Conservation (phyloP, 1,284 basidiomycete genomes). For the Hemileia vastatrix region DNA sequence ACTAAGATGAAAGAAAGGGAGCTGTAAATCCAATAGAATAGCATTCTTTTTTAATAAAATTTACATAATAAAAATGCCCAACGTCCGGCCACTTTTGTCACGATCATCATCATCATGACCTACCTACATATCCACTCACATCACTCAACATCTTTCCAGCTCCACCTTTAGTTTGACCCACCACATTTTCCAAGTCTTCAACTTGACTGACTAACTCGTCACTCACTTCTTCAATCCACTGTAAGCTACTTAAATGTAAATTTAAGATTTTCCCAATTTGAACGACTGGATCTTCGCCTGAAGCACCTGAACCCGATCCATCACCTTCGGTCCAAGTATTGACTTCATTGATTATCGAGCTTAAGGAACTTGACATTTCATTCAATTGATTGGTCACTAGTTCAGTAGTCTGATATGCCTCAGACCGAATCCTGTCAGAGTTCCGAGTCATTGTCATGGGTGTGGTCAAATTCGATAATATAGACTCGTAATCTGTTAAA, state of each 20-base stretch:
- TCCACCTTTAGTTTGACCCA: constrained; percentile 15
- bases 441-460: constrained; percentile 9
- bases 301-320: not conserved
- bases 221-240: constrained; percentile 60
- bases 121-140: too few species aligned
- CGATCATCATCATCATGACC: too few species aligned
- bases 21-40: too few species aligned
- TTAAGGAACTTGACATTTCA: constrained; percentile 76
- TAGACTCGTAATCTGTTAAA: constrained; percentile 77
- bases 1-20: too few species aligned
- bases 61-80: too few species aligned
- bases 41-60: too few species aligned
- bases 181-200: constrained; percentile 24
- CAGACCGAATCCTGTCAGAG: constrained; percentile 53
- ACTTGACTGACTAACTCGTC: constrained; percentile 39
- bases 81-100: too few species aligned
- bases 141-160: too few species aligned
- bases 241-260: constrained; percentile 81
- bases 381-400: constrained; percentile 86
- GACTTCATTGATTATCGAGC: constrained; percentile 88
- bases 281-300: constrained; percentile 67
- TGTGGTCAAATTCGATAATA: constrained; percentile 60
- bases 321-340: constrained; percentile 49
- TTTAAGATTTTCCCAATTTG: constrained; percentile 90
- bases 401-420: constrained; percentile 80